These are phyloP conservation scores for Cyclostephanos tholiformis DNA, from an alignment of 108 stramenopile genomes.

Conservation along the genomic window DNA sequence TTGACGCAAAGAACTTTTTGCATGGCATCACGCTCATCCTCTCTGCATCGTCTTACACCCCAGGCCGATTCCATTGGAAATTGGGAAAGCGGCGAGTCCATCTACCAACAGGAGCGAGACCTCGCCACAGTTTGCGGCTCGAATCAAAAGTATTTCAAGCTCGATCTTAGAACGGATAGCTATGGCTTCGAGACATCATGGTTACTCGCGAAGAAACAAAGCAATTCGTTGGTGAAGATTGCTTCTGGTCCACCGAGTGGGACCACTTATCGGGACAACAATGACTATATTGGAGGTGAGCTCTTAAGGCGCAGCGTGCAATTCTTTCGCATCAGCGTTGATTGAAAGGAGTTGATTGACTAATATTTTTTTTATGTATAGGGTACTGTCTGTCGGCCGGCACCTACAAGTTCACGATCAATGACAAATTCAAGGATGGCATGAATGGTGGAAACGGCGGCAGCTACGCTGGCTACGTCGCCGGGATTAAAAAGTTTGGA, in stretches of 20 bases:
- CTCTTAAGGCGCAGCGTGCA: no score
- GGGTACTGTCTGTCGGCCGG: conserved; percentile 33
- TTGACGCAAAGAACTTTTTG: no score
- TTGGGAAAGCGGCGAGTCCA: no score
- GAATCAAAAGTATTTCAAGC: conserved; percentile 11
- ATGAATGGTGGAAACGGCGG: conserved; percentile 27
- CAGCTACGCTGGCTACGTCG: conserved; percentile 6
- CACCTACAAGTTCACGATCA: conserved; percentile 18
- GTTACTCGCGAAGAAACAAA: conserved; percentile 8
- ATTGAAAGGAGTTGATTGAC: background rate
- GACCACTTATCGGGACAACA: conserved; percentile 20
- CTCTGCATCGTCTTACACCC: no score
- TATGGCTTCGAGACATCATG: conserved; percentile 35
- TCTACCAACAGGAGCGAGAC: no score
- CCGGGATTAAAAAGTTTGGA: conserved; percentile 13
- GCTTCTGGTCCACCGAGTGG: conserved; percentile 23
- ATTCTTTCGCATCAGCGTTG: background rate
- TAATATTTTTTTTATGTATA: background rate
- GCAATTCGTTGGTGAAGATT: background rate
- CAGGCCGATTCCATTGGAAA: no score
- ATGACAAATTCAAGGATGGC: no score
- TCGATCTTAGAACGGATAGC: conserved; percentile 21
- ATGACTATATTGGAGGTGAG: conserved; percentile 14
- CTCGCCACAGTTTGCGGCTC: no score
- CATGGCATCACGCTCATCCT: no score